Base-by-base conservation (phyloP, 208 protist species). In the Leishmania martiniquensis region DNA sequence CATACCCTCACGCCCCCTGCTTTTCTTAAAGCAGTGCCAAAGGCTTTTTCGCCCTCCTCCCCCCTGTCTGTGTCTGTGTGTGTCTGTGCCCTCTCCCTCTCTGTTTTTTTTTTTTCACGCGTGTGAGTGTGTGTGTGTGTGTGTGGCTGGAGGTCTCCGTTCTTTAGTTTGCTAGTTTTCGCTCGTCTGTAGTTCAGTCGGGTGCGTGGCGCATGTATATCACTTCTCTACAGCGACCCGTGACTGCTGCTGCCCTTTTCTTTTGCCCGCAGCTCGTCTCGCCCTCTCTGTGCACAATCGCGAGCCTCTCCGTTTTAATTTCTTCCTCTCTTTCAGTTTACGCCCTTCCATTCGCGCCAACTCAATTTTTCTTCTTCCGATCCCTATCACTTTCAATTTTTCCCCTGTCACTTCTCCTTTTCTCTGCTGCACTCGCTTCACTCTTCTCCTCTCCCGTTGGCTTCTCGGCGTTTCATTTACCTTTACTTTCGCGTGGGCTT, bases 301-400 rank as follows among this genome's bases (percentile, higher is more conserved):
- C n/a, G n/a, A 55, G 52, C 20, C 20, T 22, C 17, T 57, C 52
- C 49, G 15, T 52, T 17, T 52, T 52, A 52, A 17, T 52, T 52
- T 17, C 49, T 10, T 29, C 32, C 32, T 71, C 39, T 65, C 32
- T 52, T 71, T 79, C 42, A 13, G 20, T 65, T 37, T 12, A 32
- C 52, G 20, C 13, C 52, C 52, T 29, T 22, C n/a, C 0, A 5
- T n/a, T n/a, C n/a, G n/a, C n/a, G n/a, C n/a, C n/a, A n/a, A n/a
- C n/a, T n/a, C n/a, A n/a, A n/a, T n/a, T n/a, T n/a, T n/a, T n/a
- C n/a, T n/a, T n/a, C n/a, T n/a, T n/a, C n/a, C n/a, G n/a, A n/a
- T n/a, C n/a, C n/a, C n/a, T n/a, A n/a, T 71, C 55, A 52, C 34
- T 82, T 45, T 74, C 44, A 7, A 25, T 82, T 68, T 82, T 45